Evolutionary conservation across 2,329 filamentous ascomycete genomes (phyloP).

Genomic region (Biscogniauxia mediterranea): DNA sequence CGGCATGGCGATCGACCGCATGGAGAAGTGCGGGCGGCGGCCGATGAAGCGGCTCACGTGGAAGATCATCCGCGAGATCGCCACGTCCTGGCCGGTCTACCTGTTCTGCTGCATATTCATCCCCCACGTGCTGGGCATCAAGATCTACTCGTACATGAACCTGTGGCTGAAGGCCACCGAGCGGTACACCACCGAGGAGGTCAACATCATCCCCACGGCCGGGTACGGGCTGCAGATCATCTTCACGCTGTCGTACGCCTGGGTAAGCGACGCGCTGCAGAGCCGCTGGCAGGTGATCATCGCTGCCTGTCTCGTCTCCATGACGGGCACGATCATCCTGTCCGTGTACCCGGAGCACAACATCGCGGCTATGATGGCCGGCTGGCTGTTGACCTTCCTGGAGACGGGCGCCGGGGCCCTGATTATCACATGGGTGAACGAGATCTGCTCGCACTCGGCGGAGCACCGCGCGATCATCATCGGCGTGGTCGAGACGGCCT

Average conservation of each 20-base stretch:
- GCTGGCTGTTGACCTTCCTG: slow-evolving; percentile 37
- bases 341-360: slow-evolving; percentile 36
- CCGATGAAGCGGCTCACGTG: slow-evolving; percentile 33
- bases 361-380: slow-evolving; percentile 34
- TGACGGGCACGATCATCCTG: slow-evolving; percentile 36
- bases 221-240: slow-evolving; percentile 41
- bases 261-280: slow-evolving; percentile 51
- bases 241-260: slow-evolving; percentile 52
- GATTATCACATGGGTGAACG: slow-evolving; percentile 47
- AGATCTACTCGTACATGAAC: slow-evolving; percentile 37
- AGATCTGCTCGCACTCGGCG: slow-evolving; percentile 43
- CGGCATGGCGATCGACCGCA: slow-evolving; percentile 29
- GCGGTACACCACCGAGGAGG: slow-evolving; percentile 38
- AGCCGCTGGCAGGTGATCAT: slow-evolving; percentile 53
- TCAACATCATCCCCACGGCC: slow-evolving; percentile 50
- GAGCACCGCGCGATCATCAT: slow-evolving; percentile 50
- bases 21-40: slow-evolving; percentile 31
- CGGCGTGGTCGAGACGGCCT: slow-evolving; percentile 46
- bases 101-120: slow-evolving; percentile 35
- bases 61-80: slow-evolving; percentile 28
- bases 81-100: slow-evolving; percentile 32
- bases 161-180: slow-evolving; percentile 34
- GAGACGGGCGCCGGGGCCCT: slow-evolving; percentile 35
- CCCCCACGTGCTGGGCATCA: slow-evolving; percentile 35
- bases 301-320: slow-evolving; percentile 41